Evolutionary conservation across 345 rosid species (phyloP).

Genomic region (Mangifera indica): DNA sequence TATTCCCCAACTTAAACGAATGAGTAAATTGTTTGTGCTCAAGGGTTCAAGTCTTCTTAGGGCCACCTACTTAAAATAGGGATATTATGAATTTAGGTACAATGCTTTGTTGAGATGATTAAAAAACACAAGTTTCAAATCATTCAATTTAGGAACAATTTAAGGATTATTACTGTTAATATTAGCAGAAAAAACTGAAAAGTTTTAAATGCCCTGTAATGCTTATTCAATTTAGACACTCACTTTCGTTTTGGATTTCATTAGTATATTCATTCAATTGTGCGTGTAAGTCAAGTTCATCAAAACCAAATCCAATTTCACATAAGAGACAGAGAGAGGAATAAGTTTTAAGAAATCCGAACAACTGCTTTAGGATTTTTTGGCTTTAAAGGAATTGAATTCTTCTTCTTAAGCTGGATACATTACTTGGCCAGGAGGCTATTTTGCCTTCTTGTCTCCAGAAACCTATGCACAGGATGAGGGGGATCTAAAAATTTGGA

Average conservation of each 20-base stretch:
- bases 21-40: too few species aligned
- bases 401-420: constrained; percentile 44
- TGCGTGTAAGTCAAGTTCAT: constrained; percentile 20
- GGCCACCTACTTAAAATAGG: too few species aligned
- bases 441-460: constrained; percentile 45
- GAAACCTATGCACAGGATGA: constrained; percentile 48
- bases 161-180: too few species aligned
- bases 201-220: constrained; percentile 35
- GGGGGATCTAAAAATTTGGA: constrained; percentile 45
- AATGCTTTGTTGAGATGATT: too few species aligned
- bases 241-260: constrained; percentile 52
- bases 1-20: too few species aligned
- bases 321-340: constrained; percentile 42
- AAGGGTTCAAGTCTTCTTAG: too few species aligned
- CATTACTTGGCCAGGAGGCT: constrained; percentile 46
- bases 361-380: constrained; percentile 33
- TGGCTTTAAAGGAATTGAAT: constrained; percentile 46
- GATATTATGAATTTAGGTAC: too few species aligned
- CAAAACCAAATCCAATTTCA: constrained; percentile 44
- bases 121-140: too few species aligned
- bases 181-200: constrained; percentile 28
- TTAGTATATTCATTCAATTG: constrained; percentile 31
- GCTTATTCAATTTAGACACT: constrained; percentile 34
- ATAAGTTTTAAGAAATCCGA: neutral
- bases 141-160: too few species aligned